These are phyloP conservation scores for Plasmodiophora brassicae DNA, from an alignment of 208 protist species.

Conservation along the genomic window DNA sequence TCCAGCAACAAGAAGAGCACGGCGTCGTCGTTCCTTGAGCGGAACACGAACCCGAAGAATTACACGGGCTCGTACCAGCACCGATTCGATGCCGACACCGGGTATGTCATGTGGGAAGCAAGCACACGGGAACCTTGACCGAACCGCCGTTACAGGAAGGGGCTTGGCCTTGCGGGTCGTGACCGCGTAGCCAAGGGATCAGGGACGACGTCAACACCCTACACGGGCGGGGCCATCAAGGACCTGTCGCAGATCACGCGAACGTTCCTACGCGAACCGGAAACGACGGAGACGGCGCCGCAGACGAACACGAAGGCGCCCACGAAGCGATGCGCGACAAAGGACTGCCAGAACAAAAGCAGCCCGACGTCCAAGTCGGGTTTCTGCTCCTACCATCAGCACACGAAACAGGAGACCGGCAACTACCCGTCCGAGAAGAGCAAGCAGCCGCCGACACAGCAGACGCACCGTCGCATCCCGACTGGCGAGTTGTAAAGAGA, in stretches of 20 bases:
- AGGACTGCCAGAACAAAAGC: not conserved
- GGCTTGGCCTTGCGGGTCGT: not conserved
- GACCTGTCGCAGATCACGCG: not conserved
- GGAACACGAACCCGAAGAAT: too few relatives aligned
- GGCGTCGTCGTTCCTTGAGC: too few relatives aligned
- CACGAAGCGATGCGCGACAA: not conserved
- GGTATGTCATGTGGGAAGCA: too few relatives aligned
- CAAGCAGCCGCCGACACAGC: not conserved
- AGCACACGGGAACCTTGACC: too few relatives aligned
- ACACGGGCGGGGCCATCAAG: not conserved
- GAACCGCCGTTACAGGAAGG: not conserved
- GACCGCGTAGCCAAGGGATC: not conserved
- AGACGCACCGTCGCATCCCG: not conserved
- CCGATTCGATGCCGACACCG: too few relatives aligned
- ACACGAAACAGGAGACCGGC: not conserved
- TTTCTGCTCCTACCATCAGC: not conserved
- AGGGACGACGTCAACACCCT: not conserved
- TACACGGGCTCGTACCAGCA: too few relatives aligned
- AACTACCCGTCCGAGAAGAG: not conserved
- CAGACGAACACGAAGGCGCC: not conserved
- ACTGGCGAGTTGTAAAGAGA: not conserved
- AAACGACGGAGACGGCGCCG: not conserved
- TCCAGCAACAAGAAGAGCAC: too few relatives aligned
- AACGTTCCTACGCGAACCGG: not conserved
- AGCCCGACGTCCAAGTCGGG: not conserved